Percentiles rank a stretch among this genome's conserved stretches.
These are phyloP conservation scores for Scopulariopsis brevicaulis DNA, from an alignment of 2,329 filamentous ascomycete species.

Conservation along the genomic window DNA sequence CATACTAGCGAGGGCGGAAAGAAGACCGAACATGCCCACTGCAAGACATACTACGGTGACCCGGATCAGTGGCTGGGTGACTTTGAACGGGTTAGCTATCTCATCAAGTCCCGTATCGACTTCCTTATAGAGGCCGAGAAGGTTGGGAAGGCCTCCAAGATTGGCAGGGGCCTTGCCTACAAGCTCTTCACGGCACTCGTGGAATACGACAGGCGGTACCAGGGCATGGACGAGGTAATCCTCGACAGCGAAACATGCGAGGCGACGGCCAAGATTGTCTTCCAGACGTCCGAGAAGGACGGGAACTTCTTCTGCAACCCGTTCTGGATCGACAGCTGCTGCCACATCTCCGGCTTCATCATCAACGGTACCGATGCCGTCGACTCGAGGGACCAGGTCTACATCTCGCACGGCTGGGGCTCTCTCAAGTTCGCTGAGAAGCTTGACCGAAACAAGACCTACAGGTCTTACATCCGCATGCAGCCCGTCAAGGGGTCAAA, in stretches of 20 bases:
- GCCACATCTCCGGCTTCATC: constrained; percentile 49
- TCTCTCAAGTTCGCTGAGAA: constrained; percentile 37
- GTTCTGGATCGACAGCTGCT: constrained; percentile 47
- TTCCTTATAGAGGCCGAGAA: constrained; percentile 48
- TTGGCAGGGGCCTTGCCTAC: constrained; percentile 67
- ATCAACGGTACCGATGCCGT: constrained; percentile 46
- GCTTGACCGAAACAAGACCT: constrained; percentile 30
- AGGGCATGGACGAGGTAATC: constrained; percentile 47
- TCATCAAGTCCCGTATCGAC: constrained; percentile 53
- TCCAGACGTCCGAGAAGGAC: constrained; percentile 34
- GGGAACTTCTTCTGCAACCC: constrained; percentile 45
- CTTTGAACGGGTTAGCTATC: constrained; percentile 56
- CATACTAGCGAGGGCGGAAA: constrained; percentile 47
- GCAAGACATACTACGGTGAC: constrained; percentile 50
- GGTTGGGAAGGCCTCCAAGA: constrained; percentile 57
- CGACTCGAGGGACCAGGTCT: constrained; percentile 41
- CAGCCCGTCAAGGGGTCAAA: constrained; percentile 36
- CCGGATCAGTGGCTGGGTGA: constrained; percentile 49
- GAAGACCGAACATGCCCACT: constrained; percentile 49
- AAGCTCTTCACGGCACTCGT: constrained; percentile 51
- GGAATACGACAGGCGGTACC: constrained; percentile 41
- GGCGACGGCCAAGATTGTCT: constrained; percentile 37
- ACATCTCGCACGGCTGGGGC: constrained; percentile 49
- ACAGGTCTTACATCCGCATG: constrained; percentile 47
- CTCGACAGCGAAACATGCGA: constrained; percentile 39